Evolutionary conservation across 2,329 filamentous ascomycete species (phyloP), one percentile per base, ranked within the genome.

Genomic region (Rhytidhysteron rufulum): DNA sequence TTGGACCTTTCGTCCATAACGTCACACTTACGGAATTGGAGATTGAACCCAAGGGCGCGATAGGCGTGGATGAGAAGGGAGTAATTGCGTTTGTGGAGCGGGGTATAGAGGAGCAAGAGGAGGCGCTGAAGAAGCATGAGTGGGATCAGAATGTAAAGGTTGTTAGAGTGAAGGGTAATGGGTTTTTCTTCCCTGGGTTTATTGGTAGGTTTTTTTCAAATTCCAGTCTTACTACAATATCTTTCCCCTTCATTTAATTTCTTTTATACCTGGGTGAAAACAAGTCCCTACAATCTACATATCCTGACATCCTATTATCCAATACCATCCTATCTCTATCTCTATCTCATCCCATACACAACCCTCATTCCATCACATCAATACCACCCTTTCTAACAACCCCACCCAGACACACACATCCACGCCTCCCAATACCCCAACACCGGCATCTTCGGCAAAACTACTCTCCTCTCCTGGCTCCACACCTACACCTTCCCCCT

Each of bases 341-440:
- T 15, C 21, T 3, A 5, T 11, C n/a, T 17, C 10, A 11, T 17
- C 27, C 30, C n/a, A 10, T 19, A 16, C 13, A 32, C 15, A 21
- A 30, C 24, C 25, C 4, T 24, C 27, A 10, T 34, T 24, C 7
- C 18, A 19, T 16, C 8, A 16, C 35, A 2, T 11, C 5, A 20
- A 6, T 6, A 17, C 19, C 22, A 18, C 6, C 20, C 34, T 17
- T 13, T 31, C 29, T 31, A 37, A 29, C 57, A 66, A 41, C 62
- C 40, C 11, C n/a, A 31, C 15, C 10, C 47, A 91, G 91, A 98
- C 65, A 95, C 93, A 1, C 93, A 98, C 63, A 86, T 95, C 42
- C 93, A 98, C 63, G 93, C 93, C 7, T 80, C 90, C 0, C 93
- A 98, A 69, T 96, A 95, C 57, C 89, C 91, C 42, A 98, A 98